phyloP scores from a whole-genome alignment of 1,284 basidiomycete genomes.

The Cystobasidium pallidum region DNA sequence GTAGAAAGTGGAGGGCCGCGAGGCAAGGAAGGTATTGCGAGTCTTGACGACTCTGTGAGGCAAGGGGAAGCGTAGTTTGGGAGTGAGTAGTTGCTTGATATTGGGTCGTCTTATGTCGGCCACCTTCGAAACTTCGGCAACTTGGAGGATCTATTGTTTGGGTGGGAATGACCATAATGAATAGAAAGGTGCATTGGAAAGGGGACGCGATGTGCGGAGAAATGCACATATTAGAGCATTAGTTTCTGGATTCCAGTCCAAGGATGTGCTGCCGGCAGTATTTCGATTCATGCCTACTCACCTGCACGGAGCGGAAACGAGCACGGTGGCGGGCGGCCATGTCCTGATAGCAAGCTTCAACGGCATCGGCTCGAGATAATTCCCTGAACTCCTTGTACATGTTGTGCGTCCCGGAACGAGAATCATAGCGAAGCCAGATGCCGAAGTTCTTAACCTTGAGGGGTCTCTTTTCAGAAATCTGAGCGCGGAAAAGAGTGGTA shows the following conservation, averaged over 20 bases:
- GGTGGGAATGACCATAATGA: too few species aligned
- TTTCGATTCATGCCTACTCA: conserved; percentile 62
- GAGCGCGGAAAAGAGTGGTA: conserved; percentile 50
- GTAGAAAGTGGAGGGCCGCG: conserved; percentile 60
- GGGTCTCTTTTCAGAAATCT: conserved; percentile 97
- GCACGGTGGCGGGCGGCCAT: conserved; percentile 99
- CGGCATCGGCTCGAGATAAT: conserved; percentile 89
- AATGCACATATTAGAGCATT: too few species aligned
- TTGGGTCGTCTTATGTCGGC: conserved; percentile 75
- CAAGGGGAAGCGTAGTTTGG: conserved; percentile 95
- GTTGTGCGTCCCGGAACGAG: conserved; percentile 95
- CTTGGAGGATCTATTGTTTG: conserved; percentile 75
- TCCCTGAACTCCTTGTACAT: conserved; percentile 93
- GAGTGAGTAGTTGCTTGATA: conserved; percentile 82
- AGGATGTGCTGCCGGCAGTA: too few species aligned
- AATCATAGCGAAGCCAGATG: conserved; percentile 99
- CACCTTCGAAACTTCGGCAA: conserved; percentile 88
- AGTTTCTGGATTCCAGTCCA: too few species aligned
- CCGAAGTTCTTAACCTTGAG: conserved; percentile 99
- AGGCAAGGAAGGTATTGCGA: conserved; percentile 57
- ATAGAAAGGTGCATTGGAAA: too few species aligned
- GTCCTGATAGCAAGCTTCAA: conserved; percentile 97
- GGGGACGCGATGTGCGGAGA: too few species aligned
- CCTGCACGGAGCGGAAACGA: conserved; percentile 97
- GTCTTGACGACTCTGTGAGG: conserved; percentile 73